Base-by-base conservation (phyloP, 2,329 filamentous ascomycete species). In the Dryadomyces sulphureus region DNA sequence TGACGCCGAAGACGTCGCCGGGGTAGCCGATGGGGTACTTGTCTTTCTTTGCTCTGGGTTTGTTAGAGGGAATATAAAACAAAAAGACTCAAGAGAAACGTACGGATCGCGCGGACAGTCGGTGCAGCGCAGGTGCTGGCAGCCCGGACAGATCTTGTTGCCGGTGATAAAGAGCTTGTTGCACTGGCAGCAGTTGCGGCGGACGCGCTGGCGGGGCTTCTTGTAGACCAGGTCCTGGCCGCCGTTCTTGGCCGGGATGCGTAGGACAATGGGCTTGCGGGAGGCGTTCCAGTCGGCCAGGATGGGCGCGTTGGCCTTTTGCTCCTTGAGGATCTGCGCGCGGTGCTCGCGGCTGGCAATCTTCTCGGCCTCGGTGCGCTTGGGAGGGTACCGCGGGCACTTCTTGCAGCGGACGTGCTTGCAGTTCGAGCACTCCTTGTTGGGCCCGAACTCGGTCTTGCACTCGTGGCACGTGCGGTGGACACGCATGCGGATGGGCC, bases 391-490 rank as follows among this genome's bases (percentile, higher is more conserved):
- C 46, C 85, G 78, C 24, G 78, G 75, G 60, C 89, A 95, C 57
- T 83, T 79, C 57, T 77, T 82, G 73, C 89, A 95, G 53, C 85
- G 77, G 41, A 69, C 68, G 64, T 95, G 89, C 54, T 83, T 73
- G 66, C 89, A 95, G 53, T 75, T 76, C 52, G 72, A 62, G 63
- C 89, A 94, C 49, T 81, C 70, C 64, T 81, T 87, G 55, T 81
- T 75, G 19, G 73, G 62, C 47, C 82, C 80, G 60, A 90, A 94
- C 21, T 75, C 74, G 14, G 81, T 76, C 48, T 79, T 75, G 66
- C 89, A 95, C 54, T 76, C 72, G 63, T 94, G 89, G 62, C 89
- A 95, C 51, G 75, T 80, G 54, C 81, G 77, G 60, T 84, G 82
- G 45, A 88, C 75, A 45, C 84, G 78, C 74, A 89, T 83, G 48